These are phyloP conservation scores for Nectriaceae sp. DNA, from an alignment of 2,329 filamentous ascomycete genomes.

Conservation along the genomic window DNA sequence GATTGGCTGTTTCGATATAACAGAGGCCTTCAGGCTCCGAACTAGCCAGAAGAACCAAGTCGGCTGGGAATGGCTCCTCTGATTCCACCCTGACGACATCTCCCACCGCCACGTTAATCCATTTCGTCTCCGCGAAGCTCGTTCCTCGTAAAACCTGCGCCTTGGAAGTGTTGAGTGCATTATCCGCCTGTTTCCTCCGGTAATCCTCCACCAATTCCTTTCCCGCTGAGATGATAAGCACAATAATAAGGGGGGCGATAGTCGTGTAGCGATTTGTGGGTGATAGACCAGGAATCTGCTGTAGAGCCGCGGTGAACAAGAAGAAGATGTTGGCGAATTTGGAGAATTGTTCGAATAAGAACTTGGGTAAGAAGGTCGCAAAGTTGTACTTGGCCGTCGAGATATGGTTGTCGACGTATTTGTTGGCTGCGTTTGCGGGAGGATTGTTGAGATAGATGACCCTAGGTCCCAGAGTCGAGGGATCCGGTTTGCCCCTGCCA, in stretches of 20 bases:
- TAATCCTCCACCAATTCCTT: constrained; percentile 96
- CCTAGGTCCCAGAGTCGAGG: constrained; percentile 85
- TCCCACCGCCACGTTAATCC: constrained; percentile 91
- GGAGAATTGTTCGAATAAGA: constrained; percentile 96
- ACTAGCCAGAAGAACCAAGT: constrained; percentile 87
- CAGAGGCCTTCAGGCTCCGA: constrained; percentile 97
- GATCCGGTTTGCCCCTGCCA: constrained; percentile 80
- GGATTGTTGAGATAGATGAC: constrained; percentile 97
- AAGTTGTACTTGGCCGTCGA: constrained; percentile 98
- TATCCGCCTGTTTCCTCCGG: constrained; percentile 84
- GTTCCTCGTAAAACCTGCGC: constrained; percentile 82
- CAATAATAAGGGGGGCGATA: constrained; percentile 88
- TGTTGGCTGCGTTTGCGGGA: constrained; percentile 84
- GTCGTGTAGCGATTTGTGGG: constrained; percentile 96
- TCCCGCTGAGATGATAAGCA: constrained; percentile 89
- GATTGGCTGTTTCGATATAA: constrained; percentile 97
- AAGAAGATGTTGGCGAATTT: constrained; percentile 99
- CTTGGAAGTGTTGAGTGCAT: constrained; percentile 83
- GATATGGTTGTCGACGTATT: constrained; percentile 94
- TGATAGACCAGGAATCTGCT: constrained; percentile 93
- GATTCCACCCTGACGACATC: constrained; percentile 93
- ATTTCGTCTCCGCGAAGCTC: constrained; percentile 82
- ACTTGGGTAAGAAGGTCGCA: constrained; percentile 92
- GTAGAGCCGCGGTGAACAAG: constrained; percentile 91
- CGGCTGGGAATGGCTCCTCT: constrained; percentile 92